phyloP scores from a whole-genome alignment of 169 alveolate species.

The Cryptosporidium viatorum region DNA sequence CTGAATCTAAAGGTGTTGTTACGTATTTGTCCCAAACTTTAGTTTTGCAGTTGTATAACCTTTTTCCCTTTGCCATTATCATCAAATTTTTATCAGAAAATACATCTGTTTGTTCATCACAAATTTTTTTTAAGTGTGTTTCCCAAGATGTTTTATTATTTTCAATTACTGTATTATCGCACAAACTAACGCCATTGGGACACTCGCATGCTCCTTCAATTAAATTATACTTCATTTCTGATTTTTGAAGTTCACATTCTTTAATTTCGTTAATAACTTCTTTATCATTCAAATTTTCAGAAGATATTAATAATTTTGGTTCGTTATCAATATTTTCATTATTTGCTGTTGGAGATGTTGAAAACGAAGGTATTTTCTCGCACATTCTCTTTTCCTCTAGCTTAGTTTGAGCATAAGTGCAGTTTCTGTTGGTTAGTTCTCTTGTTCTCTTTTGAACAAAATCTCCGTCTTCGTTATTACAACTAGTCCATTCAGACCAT shows the following conservation, averaged over 20 bases:
- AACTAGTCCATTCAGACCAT: conserved; percentile 37
- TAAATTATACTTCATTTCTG: conserved; percentile 19
- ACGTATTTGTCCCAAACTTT: conserved; percentile 24
- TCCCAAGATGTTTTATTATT: conserved; percentile 49
- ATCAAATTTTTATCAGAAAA: background rate
- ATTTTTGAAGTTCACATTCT: conserved; percentile 11
- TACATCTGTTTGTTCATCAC: background rate
- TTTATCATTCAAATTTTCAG: background rate
- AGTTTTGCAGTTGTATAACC: conserved; percentile 17
- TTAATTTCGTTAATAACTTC: background rate
- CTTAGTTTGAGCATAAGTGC: background rate
- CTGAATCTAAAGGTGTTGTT: background rate
- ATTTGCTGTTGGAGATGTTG: background rate
- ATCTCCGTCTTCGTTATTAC: conserved; percentile 17
- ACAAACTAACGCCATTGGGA: conserved; percentile 9
- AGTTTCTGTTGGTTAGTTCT: background rate
- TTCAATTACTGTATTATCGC: conserved; percentile 26
- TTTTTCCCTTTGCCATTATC: conserved; percentile 22
- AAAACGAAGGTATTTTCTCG: conserved; percentile 3
- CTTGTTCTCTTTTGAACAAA: conserved; percentile 35
- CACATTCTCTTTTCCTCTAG: conserved; percentile 41
- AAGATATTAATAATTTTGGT: background rate
- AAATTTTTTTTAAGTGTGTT: conserved; percentile 2
- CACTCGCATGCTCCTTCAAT: conserved; percentile 43
- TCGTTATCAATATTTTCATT: background rate